phyloP scores from a whole-genome alignment of 768 basidiomycete species.

The Scleroderma bovista region DNA sequence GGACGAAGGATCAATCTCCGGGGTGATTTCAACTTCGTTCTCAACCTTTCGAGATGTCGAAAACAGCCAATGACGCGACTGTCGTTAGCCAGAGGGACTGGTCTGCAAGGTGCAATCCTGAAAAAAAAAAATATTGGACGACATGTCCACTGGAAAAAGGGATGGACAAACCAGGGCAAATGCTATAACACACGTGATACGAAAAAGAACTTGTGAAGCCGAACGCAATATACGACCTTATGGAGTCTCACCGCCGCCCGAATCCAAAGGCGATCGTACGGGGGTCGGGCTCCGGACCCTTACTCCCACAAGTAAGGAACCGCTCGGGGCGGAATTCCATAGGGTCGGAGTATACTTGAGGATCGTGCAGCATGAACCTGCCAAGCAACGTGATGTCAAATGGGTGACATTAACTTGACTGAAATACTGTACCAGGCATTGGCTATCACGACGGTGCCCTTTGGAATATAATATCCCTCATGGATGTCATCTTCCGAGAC shows the following conservation, averaged over 20 bases:
- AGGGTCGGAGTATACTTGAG: constrained; percentile 41
- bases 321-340: too few species aligned
- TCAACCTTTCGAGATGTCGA: too few species aligned
- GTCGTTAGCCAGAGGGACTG: background rate
- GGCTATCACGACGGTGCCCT: constrained; percentile 5
- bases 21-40: too few species aligned
- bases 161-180: background rate
- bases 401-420: too few species aligned
- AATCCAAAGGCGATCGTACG: constrained; percentile 58
- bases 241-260: constrained; percentile 17
- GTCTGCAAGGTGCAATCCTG: background rate
- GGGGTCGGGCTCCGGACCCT: constrained; percentile 43
- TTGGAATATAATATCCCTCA: constrained; percentile 16
- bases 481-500: too few species aligned
- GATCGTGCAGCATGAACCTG: constrained; percentile 10
- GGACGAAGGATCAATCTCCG: too few species aligned
- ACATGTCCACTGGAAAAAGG: background rate
- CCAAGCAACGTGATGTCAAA: background rate
- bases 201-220: too few species aligned
- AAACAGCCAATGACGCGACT: too few species aligned
- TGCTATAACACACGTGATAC: background rate
- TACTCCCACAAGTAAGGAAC: constrained; percentile 30
- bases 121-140: background rate
- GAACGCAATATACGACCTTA: too few species aligned
- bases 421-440: constrained; percentile 8